A percentile compares a stretch with the other conserved stretches of the same genome.
Conservation (phyloP, 257 asterid species). For the Scutellaria barbata region DNA sequence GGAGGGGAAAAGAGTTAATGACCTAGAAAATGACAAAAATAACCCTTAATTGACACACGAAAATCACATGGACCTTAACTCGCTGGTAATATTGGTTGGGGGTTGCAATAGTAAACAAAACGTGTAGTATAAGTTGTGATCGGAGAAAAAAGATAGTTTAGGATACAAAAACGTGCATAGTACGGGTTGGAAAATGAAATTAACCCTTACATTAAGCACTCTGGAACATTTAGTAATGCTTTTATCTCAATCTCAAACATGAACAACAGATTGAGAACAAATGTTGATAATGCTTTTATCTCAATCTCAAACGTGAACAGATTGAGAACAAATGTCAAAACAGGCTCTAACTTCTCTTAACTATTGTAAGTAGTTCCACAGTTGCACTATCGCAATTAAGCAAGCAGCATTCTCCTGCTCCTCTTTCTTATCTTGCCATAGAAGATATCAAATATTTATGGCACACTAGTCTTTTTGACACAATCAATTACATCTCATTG, state of each 20-base stretch:
- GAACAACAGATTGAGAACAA: background rate
- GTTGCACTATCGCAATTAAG: conserved; percentile 2
- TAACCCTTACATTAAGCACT: background rate
- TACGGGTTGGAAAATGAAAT: too few species aligned
- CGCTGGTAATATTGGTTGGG: too few species aligned
- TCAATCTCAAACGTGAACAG: background rate
- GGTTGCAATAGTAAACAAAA: too few species aligned
- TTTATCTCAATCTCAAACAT: conserved; percentile 1
- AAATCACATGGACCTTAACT: too few species aligned
- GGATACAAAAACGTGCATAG: too few species aligned
- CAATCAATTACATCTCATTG: background rate
- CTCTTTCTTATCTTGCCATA: conserved; percentile 19
- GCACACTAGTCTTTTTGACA: background rate
- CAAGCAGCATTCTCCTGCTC: background rate
- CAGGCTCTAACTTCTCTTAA: conserved; percentile 5
- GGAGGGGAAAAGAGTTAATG: too few species aligned
- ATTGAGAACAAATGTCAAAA: background rate
- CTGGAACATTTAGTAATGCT: background rate
- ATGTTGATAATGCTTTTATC: background rate
- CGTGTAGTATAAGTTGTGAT: too few species aligned
- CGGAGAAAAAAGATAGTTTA: too few species aligned
- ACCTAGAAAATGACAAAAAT: too few species aligned
- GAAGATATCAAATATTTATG: background rate
- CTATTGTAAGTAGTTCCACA: conserved; percentile 13
- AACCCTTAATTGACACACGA: too few species aligned